Evolutionary conservation across 108 stramenopile species (phyloP).

Genomic region (Cyclotella baltica): DNA sequence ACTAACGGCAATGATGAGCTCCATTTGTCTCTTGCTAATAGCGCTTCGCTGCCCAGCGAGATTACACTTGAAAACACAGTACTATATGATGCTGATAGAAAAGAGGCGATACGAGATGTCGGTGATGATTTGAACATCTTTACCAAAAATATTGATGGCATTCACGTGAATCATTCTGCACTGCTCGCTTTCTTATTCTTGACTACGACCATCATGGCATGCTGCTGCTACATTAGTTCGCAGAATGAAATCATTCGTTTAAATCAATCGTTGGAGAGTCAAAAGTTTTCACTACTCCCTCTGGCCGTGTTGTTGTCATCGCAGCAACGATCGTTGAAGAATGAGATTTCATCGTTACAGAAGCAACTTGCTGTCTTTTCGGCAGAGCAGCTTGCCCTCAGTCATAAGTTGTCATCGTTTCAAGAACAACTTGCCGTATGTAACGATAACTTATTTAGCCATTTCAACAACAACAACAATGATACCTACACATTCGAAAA

Average conservation of each 20-base stretch:
- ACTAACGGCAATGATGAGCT: background rate
- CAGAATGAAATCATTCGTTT: constrained; percentile 1
- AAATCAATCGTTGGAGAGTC: background rate
- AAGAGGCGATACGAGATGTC: background rate
- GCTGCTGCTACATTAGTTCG: background rate
- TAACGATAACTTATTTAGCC: too few species aligned
- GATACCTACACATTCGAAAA: background rate
- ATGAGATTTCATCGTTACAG: background rate
- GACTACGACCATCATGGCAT: background rate
- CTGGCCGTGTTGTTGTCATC: background rate
- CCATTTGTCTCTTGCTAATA: background rate
- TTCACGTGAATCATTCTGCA: background rate
- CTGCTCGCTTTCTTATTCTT: background rate
- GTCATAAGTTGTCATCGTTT: background rate
- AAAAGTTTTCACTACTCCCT: background rate
- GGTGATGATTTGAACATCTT: background rate
- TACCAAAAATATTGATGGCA: background rate
- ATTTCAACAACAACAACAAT: too few species aligned
- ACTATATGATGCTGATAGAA: background rate
- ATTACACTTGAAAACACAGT: background rate
- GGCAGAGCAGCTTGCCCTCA: background rate
- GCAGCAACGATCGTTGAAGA: background rate
- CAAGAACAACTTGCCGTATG: too few species aligned
- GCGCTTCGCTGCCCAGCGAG: background rate
- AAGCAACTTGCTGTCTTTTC: background rate